Conservation (phyloP, 2,329 filamentous ascomycete species). For the Trichoderma sp. region DNA sequence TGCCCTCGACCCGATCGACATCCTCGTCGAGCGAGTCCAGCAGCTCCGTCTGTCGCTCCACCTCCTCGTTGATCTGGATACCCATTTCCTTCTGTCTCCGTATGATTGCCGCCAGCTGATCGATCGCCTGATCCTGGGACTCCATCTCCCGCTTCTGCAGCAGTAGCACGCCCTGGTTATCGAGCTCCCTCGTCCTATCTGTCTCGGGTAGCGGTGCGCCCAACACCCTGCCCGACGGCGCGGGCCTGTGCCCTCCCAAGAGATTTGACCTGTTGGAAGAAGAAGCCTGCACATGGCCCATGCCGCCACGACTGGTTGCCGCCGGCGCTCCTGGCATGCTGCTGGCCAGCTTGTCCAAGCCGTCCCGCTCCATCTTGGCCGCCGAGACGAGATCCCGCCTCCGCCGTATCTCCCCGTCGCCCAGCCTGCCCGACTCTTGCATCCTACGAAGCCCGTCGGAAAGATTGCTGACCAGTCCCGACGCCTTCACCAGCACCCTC, state of each 20-base stretch:
- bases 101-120: slow-evolving; percentile 68
- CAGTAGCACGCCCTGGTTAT: slow-evolving; percentile 73
- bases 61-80: slow-evolving; percentile 71
- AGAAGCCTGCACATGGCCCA: slow-evolving; percentile 52
- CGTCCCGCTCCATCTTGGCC: slow-evolving; percentile 73
- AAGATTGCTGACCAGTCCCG: slow-evolving; percentile 62
- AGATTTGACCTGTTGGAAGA: slow-evolving; percentile 54
- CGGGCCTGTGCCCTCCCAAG: slow-evolving; percentile 42
- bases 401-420: slow-evolving; percentile 73
- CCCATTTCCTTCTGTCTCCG: slow-evolving; percentile 77
- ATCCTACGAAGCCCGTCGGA: slow-evolving; percentile 65
- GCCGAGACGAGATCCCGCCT: slow-evolving; percentile 69
- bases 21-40: slow-evolving; percentile 68
- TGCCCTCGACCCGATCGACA: slow-evolving; percentile 64
- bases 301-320: slow-evolving; percentile 40
- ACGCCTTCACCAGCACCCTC: slow-evolving; percentile 68
- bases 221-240: slow-evolving; percentile 63
- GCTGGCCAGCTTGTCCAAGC: slow-evolving; percentile 71
- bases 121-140: slow-evolving; percentile 73
- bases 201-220: slow-evolving; percentile 75
- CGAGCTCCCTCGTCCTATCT: slow-evolving; percentile 72
- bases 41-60: slow-evolving; percentile 71
- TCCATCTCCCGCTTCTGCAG: slow-evolving; percentile 73
- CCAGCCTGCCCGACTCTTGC: slow-evolving; percentile 58
- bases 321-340: slow-evolving; percentile 44